phyloP scores from a whole-genome alignment of 2,329 filamentous ascomycete genomes.

The Colletotrichum tofieldiae region DNA sequence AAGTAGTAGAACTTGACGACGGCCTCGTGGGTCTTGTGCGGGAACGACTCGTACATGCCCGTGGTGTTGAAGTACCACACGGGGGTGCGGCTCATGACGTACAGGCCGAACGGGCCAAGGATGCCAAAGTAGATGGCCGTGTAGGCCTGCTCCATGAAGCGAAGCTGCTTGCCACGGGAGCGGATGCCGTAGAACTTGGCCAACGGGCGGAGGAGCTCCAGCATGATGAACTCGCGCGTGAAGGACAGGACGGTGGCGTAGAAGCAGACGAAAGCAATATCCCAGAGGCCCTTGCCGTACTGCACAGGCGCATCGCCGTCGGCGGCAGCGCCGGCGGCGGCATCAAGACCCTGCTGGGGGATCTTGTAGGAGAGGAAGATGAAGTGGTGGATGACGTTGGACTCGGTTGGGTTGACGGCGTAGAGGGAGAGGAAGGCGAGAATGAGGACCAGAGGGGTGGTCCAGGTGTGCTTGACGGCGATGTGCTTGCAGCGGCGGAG shows the following conservation, averaged over 20 bases:
- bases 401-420: constrained; percentile 72
- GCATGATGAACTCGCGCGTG: constrained; percentile 83
- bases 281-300: constrained; percentile 79
- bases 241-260: constrained; percentile 81
- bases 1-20: constrained; percentile 83
- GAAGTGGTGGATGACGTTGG: constrained; percentile 75
- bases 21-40: constrained; percentile 76
- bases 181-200: constrained; percentile 72
- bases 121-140: constrained; percentile 80
- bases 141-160: constrained; percentile 85
- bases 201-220: constrained; percentile 76
- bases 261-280: constrained; percentile 80
- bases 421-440: constrained; percentile 70
- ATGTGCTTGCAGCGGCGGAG: constrained; percentile 42
- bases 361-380: constrained; percentile 81
- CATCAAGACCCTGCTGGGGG: constrained; percentile 57
- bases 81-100: constrained; percentile 78
- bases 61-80: constrained; percentile 84
- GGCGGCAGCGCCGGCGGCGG: not conserved
- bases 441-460: constrained; percentile 70
- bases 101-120: constrained; percentile 78
- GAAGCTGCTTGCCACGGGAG: constrained; percentile 74
- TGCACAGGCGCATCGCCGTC: constrained; percentile 61
- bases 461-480: constrained; percentile 49
- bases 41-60: constrained; percentile 81